Conservation (phyloP, 768 basidiomycete species). For the Rhodotorula kratochvilovae region DNA sequence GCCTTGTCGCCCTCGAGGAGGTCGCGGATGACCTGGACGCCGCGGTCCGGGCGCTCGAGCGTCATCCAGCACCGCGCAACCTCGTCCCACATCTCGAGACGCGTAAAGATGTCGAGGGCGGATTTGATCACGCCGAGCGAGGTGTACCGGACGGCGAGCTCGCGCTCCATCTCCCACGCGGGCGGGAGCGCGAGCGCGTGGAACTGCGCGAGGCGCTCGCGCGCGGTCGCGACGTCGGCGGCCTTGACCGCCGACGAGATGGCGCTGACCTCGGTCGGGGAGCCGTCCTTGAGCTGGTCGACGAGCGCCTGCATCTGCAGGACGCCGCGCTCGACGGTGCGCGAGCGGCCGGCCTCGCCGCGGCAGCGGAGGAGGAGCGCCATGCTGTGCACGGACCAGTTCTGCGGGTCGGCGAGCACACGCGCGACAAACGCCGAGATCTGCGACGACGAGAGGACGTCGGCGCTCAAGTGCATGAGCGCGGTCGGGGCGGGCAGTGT, state of each 20-base stretch:
- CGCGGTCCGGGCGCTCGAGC: constrained; percentile 73
- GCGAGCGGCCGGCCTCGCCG: constrained; percentile 77
- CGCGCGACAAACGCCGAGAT: constrained; percentile 88
- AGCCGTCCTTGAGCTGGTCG: constrained; percentile 63
- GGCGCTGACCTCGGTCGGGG: constrained; percentile 35
- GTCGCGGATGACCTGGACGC: constrained; percentile 73
- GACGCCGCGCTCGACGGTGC: constrained; percentile 87
- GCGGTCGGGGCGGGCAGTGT: constrained; percentile 50
- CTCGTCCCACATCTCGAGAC: constrained; percentile 98
- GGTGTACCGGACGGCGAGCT: constrained; percentile 77
- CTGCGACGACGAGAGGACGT: constrained; percentile 86
- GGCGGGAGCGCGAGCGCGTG: constrained; percentile 77
- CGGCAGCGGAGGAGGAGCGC: constrained; percentile 88
- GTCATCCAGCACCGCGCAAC: constrained; percentile 81
- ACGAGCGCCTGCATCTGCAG: constrained; percentile 91
- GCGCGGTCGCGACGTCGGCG: constrained; percentile 58
- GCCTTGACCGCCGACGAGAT: constrained; percentile 36
- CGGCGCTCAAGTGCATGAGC: constrained; percentile 79
- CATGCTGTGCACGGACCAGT: constrained; percentile 97
- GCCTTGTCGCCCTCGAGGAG: constrained; percentile 74
- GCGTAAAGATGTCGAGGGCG: constrained; percentile 87
- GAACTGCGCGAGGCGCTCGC: constrained; percentile 73
- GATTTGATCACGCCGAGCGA: constrained; percentile 80
- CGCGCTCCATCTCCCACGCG: constrained; percentile 88
- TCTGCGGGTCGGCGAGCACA: constrained; percentile 79